Evolutionary conservation across 1,139 yeast species (phyloP), one percentile per base, ranked within the genome.

Genomic region (Suhomyces ambrosiae): DNA sequence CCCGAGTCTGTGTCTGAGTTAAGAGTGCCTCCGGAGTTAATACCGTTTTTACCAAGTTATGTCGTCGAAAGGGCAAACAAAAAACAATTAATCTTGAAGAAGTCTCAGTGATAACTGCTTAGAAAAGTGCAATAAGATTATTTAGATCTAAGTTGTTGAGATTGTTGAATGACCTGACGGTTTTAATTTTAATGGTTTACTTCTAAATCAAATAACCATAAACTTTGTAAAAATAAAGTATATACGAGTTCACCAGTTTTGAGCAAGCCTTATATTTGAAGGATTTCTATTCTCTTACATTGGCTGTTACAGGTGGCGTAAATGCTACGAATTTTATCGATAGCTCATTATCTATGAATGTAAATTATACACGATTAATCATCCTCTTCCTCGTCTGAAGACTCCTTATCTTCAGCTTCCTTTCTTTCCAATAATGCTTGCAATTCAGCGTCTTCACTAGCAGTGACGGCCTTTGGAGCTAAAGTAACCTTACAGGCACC

Each of bases 401-500:
- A 61, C 21, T 63, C 70, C 50, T 64, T 65, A 38, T 71, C 76
- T 48, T 71, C 77, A 39, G 69, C 74, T 54, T 69, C 76, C 53
- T 71, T 72, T 47, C 72, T 65, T 51, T 71, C 76, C 80, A 92
- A 84, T 52, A 92, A 75, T 48, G 96, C 96, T 67, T 89, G 96
- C 60, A 92, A 80, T 69, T 90, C 97, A 44, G 97, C 97, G 64
- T 92, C 99, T 64, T 92, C 99, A 45, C 92, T 86, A 45, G 96
- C 97, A 44, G 97, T 88, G 50, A 92, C 97, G 32, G 97, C 97
- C 80, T 90, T 90, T 58, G 98, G 97, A 54, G 95, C 92, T 97
- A 92, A 90, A 46, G 95, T 89, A 48, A 92, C 85, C 53, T 86
- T 88, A 63, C 96, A 84, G 44, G 80, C 79, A 58, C 99, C 99